Conservation (phyloP, 805 yeast species). For the Metschnikowia dekortorum region DNA sequence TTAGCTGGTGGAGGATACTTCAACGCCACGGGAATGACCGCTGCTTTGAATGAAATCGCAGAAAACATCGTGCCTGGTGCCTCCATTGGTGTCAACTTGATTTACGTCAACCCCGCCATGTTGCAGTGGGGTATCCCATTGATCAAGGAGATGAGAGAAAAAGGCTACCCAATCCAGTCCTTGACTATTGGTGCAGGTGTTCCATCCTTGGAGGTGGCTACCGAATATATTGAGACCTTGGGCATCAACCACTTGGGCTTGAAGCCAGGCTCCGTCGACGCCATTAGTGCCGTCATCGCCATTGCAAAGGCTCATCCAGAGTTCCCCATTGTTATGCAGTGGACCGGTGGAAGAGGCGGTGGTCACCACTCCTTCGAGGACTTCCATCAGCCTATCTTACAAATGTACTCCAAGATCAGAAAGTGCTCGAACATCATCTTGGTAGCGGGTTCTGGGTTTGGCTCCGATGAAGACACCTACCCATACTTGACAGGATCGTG, state of each 20-base stretch:
- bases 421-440: conserved; percentile 83
- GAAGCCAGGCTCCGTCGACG: conserved; percentile 96
- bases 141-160: conserved; percentile 79
- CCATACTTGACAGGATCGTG: conserved; percentile 97
- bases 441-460: conserved; percentile 98
- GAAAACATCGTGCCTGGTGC: conserved; percentile 69
- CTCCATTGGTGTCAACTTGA: conserved; percentile 86
- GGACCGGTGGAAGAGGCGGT: conserved; percentile 99
- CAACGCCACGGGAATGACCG: conserved; percentile 61
- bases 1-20: conserved; percentile 99
- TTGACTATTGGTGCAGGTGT: conserved; percentile 99
- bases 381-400: conserved; percentile 95
- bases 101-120: conserved; percentile 96
- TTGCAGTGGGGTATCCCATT: conserved; percentile 98
- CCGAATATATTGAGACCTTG: conserved; percentile 89
- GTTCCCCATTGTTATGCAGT: conserved; percentile 96
- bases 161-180: conserved; percentile 94
- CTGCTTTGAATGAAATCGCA: conserved; percentile 73
- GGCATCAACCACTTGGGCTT: conserved; percentile 92
- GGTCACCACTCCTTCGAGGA: conserved; percentile 99
- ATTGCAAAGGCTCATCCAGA: conserved; percentile 94
- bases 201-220: conserved; percentile 94
- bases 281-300: conserved; percentile 77
- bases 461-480: conserved; percentile 93
- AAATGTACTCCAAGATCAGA: conserved; percentile 93